These are phyloP conservation scores for Petrea volubilis DNA, from an alignment of 257 asterid genomes.

Conservation along the genomic window DNA sequence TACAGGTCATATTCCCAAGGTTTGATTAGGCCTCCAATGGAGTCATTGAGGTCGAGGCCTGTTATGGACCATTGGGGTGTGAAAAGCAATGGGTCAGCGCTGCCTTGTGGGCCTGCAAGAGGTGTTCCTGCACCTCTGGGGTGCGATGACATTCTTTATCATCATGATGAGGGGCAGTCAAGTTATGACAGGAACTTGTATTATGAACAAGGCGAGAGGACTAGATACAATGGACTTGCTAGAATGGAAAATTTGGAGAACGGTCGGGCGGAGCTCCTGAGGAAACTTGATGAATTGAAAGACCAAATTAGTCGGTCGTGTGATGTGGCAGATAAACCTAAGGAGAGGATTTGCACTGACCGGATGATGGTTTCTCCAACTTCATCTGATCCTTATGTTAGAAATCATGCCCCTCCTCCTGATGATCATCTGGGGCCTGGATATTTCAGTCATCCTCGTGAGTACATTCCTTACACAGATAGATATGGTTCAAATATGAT, in stretches of 20 bases:
- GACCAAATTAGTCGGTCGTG: conserved; percentile 69
- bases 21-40: conserved; percentile 39
- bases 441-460: conserved; percentile 38
- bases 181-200: conserved; percentile 46
- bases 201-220: conserved; percentile 48
- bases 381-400: conserved; percentile 46
- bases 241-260: conserved; percentile 63
- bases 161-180: conserved; percentile 64
- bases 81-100: conserved; percentile 33
- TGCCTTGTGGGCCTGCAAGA: conserved; percentile 30
- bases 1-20: conserved; percentile 30
- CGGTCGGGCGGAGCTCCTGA: conserved; percentile 75
- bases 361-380: conserved; percentile 36
- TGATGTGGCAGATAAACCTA: conserved; percentile 53
- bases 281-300: conserved; percentile 77
- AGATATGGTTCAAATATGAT: conserved; percentile 38
- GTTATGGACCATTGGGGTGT: conserved; percentile 31
- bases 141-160: conserved; percentile 39
- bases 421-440: conserved; percentile 44
- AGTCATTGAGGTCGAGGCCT: conserved; percentile 51
- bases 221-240: conserved; percentile 50
- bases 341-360: conserved; percentile 44
- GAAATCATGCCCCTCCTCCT: conserved; percentile 36
- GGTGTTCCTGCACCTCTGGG: conserved; percentile 42
- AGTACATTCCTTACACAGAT: conserved; percentile 40